Conservation (phyloP, 192 early-diverging fungal species). For the Dissophora globulifera region DNA sequence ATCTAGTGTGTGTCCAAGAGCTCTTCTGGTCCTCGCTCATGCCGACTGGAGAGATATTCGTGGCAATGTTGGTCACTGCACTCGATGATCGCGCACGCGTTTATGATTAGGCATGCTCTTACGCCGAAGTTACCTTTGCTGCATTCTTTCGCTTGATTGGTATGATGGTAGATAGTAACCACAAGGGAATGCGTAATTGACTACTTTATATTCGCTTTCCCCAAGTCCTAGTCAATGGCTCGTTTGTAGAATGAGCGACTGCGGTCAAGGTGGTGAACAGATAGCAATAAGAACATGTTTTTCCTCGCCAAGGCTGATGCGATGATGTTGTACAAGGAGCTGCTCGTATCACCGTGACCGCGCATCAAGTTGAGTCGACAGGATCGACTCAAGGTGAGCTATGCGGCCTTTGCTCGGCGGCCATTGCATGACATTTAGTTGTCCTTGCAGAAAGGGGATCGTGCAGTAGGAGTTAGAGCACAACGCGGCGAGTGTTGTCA, state of each 20-base stretch:
- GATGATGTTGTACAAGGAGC: too few relatives aligned
- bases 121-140: conserved; percentile 1
- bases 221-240: conserved; percentile 1
- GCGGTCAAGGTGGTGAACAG: conserved; percentile 1
- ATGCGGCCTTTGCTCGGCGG: too few relatives aligned
- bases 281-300: not conserved
- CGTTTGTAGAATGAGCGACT: not conserved
- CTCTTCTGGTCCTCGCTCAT: not conserved
- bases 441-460: too few relatives aligned
- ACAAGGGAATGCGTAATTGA: not conserved
- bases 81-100: too few relatives aligned
- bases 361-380: too few relatives aligned
- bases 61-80: conserved; percentile 3
- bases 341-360: too few relatives aligned
- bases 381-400: too few relatives aligned
- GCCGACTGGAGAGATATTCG: conserved; percentile 8
- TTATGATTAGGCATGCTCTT: not conserved
- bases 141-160: not conserved
- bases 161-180: not conserved
- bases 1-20: conserved; percentile 8
- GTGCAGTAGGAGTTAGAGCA: too few relatives aligned
- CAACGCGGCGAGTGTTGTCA: too few relatives aligned
- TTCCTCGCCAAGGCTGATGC: too few relatives aligned
- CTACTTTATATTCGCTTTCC: not conserved
- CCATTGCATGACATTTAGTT: too few relatives aligned